phyloP scores from a whole-genome alignment of 305 asterid genomes.

The Fraxinus albicans region DNA sequence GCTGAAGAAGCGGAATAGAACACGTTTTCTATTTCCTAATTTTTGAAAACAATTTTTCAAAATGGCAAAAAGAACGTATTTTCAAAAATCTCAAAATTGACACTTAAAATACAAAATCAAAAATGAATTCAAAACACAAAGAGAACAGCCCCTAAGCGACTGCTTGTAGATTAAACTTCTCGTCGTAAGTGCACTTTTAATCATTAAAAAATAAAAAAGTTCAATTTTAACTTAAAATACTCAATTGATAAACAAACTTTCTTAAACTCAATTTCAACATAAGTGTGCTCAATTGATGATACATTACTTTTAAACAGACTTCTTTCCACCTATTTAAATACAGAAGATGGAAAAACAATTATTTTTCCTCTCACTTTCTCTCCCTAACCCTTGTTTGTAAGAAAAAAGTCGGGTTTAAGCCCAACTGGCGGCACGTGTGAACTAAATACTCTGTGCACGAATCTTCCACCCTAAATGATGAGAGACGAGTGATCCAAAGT shows the following conservation, averaged over 20 bases:
- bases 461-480: slow-evolving; percentile 30
- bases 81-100: too few relatives aligned
- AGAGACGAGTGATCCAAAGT: slow-evolving; percentile 31
- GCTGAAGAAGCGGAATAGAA: too few relatives aligned
- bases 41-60: too few relatives aligned
- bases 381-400: background rate
- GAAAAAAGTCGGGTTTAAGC: slow-evolving; percentile 5
- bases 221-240: background rate
- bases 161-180: background rate
- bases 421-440: slow-evolving; percentile 51
- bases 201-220: background rate
- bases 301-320: background rate
- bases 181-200: background rate
- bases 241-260: background rate
- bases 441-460: slow-evolving; percentile 34
- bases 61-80: too few relatives aligned
- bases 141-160: background rate
- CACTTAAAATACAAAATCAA: too few relatives aligned
- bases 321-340: background rate
- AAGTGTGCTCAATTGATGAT: background rate
- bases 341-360: background rate
- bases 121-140: too few relatives aligned
- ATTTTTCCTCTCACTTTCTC: background rate
- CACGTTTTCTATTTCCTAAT: too few relatives aligned
- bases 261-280: background rate